These are phyloP conservation scores for Graphilbum sp. DNA, from an alignment of 2,329 filamentous ascomycete species.

Conservation along the genomic window DNA sequence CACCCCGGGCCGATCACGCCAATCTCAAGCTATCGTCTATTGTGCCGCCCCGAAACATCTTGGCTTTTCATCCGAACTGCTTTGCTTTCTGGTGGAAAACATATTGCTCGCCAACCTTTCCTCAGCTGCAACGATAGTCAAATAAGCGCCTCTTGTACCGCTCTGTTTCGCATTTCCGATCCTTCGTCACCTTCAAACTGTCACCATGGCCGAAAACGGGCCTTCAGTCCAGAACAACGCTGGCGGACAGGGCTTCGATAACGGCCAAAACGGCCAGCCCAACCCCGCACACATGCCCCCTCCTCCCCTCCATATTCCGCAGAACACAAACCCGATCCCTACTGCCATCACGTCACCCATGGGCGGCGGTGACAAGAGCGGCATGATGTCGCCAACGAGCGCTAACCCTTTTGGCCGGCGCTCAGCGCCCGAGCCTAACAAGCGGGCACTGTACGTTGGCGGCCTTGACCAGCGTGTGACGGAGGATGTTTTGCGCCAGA, in stretches of 20 bases:
- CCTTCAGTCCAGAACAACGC: slow-evolving; percentile 52
- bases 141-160: too few relatives aligned
- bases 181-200: too few relatives aligned
- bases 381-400: slow-evolving; percentile 72
- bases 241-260: slow-evolving; percentile 63
- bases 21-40: too few relatives aligned
- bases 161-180: too few relatives aligned
- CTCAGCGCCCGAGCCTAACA: slow-evolving; percentile 93
- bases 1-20: too few relatives aligned
- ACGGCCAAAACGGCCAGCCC: slow-evolving; percentile 53
- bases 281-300: slow-evolving; percentile 72
- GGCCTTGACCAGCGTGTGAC: slow-evolving; percentile 90
- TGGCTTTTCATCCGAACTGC: too few relatives aligned
- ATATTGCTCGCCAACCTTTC: too few relatives aligned
- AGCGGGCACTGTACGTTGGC: slow-evolving; percentile 90
- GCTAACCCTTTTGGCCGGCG: slow-evolving; percentile 70
- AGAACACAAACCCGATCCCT: slow-evolving; percentile 91
- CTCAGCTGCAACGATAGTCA: too few relatives aligned
- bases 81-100: too few relatives aligned
- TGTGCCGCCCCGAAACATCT: too few relatives aligned
- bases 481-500: slow-evolving; percentile 90
- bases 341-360: slow-evolving; percentile 82
- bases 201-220: slow-evolving; percentile 66
- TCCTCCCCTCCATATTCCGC: slow-evolving; percentile 81
- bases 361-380: slow-evolving; percentile 44